phyloP scores from a whole-genome alignment of 768 basidiomycete species.

The Xerocomellus amylosporus region DNA sequence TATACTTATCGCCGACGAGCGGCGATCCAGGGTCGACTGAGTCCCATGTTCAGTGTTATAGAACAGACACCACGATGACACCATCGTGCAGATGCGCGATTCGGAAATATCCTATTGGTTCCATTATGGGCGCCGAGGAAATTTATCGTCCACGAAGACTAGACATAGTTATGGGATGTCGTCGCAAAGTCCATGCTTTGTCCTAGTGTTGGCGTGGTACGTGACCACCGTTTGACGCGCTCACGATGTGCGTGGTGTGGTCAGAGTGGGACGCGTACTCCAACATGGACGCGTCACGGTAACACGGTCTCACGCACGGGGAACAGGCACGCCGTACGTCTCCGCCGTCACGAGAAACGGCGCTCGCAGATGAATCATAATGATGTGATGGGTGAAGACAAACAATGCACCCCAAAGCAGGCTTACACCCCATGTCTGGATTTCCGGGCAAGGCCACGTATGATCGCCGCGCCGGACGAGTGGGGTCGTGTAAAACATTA shows the following conservation, averaged over 20 bases:
- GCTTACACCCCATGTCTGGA: not conserved
- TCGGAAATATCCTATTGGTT: not conserved
- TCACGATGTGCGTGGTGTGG: no score
- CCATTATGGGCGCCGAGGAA: not conserved
- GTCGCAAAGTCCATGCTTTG: not conserved
- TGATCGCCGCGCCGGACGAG: constrained; percentile 4
- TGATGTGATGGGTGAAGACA: not conserved
- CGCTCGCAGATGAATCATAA: not conserved
- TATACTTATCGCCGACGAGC: not conserved
- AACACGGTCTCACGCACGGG: not conserved
- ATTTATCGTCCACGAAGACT: not conserved
- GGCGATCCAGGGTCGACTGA: not conserved
- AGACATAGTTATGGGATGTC: not conserved
- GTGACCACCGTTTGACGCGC: not conserved
- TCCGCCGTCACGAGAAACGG: not conserved
- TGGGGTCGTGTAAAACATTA: no score
- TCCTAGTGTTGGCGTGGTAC: not conserved
- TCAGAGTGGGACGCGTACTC: not conserved
- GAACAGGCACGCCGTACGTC: not conserved
- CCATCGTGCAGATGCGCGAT: not conserved
- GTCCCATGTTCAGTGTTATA: no score
- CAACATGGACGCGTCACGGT: not conserved
- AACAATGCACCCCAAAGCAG: not conserved
- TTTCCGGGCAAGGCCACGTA: not conserved
- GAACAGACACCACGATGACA: not conserved